Percentiles rank a stretch among this genome's conserved stretches.
phyloP scores from a whole-genome alignment of 352 stramenopile species.

The Phytophthora cryptogea region DNA sequence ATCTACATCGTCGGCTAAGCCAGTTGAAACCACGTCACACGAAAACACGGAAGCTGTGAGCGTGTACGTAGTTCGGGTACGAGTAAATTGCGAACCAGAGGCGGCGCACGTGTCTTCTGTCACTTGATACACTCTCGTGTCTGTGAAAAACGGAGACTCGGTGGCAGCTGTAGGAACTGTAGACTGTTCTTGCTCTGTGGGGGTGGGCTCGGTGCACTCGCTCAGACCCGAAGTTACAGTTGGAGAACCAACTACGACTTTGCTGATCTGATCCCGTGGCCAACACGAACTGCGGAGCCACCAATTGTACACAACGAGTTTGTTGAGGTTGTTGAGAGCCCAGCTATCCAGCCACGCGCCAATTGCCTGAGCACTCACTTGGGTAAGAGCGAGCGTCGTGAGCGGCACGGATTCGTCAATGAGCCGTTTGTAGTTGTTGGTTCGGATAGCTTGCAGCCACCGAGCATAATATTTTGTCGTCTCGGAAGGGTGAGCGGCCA shows the following conservation, averaged over 20 bases:
- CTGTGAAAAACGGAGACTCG: constrained; percentile 49
- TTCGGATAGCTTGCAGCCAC: constrained; percentile 51
- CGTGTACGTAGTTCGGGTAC: constrained; percentile 35
- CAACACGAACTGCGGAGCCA: constrained; percentile 55
- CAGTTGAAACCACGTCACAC: constrained; percentile 49
- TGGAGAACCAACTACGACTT: constrained; percentile 11
- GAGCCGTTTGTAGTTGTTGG: constrained; percentile 25
- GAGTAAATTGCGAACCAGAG: constrained; percentile 32
- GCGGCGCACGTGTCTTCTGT: constrained; percentile 35
- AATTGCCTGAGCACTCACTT: constrained; percentile 30
- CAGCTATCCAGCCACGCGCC: constrained; percentile 43
- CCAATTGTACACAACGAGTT: constrained; percentile 51
- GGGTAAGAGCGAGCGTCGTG: constrained; percentile 25
- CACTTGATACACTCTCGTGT: constrained; percentile 42
- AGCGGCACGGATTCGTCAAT: constrained; percentile 20
- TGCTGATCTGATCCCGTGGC: constrained; percentile 34
- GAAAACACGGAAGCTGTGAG: constrained; percentile 42
- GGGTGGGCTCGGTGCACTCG: constrained; percentile 24
- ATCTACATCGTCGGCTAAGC: constrained; percentile 49
- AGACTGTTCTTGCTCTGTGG: constrained; percentile 37
- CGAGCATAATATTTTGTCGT: constrained; percentile 36
- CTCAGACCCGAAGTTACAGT: constrained; percentile 12
- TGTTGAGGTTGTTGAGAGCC: constrained; percentile 45
- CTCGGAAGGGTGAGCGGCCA: constrained; percentile 35
- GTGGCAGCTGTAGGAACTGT: constrained; percentile 19